phyloP scores from a whole-genome alignment of 805 yeast genomes.

The Starmerella tilneyi region DNA sequence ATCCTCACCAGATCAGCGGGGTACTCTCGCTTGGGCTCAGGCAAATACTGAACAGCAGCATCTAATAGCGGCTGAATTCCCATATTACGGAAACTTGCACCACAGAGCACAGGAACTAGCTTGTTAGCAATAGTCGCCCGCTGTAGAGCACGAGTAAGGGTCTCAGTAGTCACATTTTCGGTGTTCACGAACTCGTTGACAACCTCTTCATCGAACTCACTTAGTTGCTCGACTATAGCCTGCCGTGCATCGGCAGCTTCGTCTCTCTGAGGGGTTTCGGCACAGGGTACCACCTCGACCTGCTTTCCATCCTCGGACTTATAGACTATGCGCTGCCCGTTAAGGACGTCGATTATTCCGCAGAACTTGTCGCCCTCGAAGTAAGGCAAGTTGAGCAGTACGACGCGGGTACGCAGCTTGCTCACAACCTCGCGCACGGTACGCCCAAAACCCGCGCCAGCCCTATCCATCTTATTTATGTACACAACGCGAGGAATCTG shows the following conservation, averaged over 20 bases:
- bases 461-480: constrained; percentile 91
- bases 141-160: constrained; percentile 53
- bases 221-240: constrained; percentile 70
- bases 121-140: constrained; percentile 47
- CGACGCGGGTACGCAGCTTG: constrained; percentile 63
- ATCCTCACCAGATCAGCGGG: constrained; percentile 54
- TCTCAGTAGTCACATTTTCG: constrained; percentile 40
- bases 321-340: constrained; percentile 39
- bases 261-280: constrained; percentile 26
- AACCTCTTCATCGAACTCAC: constrained; percentile 70
- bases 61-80: constrained; percentile 94
- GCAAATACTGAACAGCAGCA: constrained; percentile 65
- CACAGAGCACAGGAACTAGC: constrained; percentile 77
- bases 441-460: constrained; percentile 88
- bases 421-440: constrained; percentile 76
- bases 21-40: constrained; percentile 58
- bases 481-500: constrained; percentile 67
- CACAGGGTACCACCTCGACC: constrained; percentile 36
- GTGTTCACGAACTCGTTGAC: constrained; percentile 64
- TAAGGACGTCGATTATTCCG: constrained; percentile 69
- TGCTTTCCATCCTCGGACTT: constrained; percentile 47
- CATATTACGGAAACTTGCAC: constrained; percentile 82
- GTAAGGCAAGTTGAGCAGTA: constrained; percentile 66
- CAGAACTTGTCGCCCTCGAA: constrained; percentile 48
- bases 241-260: constrained; percentile 39